Base-by-base conservation (phyloP, 116 monocot genomes). In the Zostera marina region DNA sequence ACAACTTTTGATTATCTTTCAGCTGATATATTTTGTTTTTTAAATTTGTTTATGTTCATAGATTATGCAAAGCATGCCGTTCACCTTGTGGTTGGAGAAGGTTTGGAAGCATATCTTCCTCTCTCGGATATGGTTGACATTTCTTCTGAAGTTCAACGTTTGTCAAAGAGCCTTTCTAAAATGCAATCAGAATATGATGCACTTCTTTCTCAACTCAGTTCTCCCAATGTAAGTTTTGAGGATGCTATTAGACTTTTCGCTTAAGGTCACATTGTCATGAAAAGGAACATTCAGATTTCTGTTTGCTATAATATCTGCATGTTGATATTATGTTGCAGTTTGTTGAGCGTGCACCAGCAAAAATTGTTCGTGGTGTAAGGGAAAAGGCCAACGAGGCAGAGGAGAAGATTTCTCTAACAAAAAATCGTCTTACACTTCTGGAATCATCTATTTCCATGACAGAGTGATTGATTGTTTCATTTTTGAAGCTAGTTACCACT, bases 111-210 rank as follows among this genome's bases (percentile, higher is more conserved):
- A 45, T 88, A 88, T 71, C 85, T 96, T 32, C 96, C 96, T 53
- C 77, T 96, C 52, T 78, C 80, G 40, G 96, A 85, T 47, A 85
- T 96, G 88, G 85, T 96, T 25, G 88, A 96, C 71, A 75, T 96
- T 57, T 85, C 82, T 17, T 75, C 73, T 10, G 96, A 96, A 73
- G 60, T 82, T 26, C 77, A 78, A 52, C 82, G 96, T n/a, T 77
- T 96, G 10, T 77, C 85, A 1, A 96, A 85, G 54, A 82, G 85
- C 32, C 79, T 96, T 65, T 56, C 78, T 7, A 96, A 96, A 64
- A 96, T 88, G 88, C 89, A 96, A 66, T 68, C 77, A 63, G 96
- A 96, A 68, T 76, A 88, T 70, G 73, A 82, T 57, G 71, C 80
- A 41, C 88, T 96, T 49, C 41, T 88, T 59, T 60, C 88, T 65